Base-by-base conservation (phyloP, 352 stramenopile species). In the Phytophthora fragariae region DNA sequence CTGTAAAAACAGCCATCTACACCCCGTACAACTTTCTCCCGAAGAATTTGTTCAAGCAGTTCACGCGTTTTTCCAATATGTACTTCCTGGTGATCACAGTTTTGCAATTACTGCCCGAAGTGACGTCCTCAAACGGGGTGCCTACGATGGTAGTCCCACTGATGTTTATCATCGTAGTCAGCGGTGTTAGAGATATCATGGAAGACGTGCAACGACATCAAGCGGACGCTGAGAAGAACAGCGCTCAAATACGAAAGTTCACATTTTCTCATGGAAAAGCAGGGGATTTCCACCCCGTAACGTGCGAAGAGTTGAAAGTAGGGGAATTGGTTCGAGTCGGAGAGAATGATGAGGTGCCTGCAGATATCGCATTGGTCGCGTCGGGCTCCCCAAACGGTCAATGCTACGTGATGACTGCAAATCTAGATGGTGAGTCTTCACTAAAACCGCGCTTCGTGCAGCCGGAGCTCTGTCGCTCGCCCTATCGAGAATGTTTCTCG, bases 81-180 rank as follows among this genome's bases (percentile, higher is more conserved):
- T 98, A 98, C 77, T 98, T 98, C 61, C 76, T 98, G 2, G 83
- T 96, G 57, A 96, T 98, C 65, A 92, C 89, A 24, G 84, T 83
- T 14, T 75, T 98, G 15, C 91, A 98, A 55, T 54, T 92, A n/a
- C 77, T 97, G 24, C 88, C 87, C 31, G 68, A 89, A 54, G 91
- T 97, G 37, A 96, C 89, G 14, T 95, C 94, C 14, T 96, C 92
- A 1, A 81, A 81, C 17, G 85, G 87, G 0, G 88, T 94, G 19
- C 90, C 92, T 1, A 95, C 92, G 1, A 97, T 95, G 76, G 58
- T 97, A 9, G 73, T 94, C 0, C 91, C 93, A 24, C 80, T 98
- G 0, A 63, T 85, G 19, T 95, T 97, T 70, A 95, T 98, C 54
- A 84, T 98, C 10, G 60, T 92, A 9, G 85, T 98, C 4, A 94